Evolutionary conservation across 2,329 filamentous ascomycete genomes (phyloP).

Genomic region (Pseudogymnoascus sp.): DNA sequence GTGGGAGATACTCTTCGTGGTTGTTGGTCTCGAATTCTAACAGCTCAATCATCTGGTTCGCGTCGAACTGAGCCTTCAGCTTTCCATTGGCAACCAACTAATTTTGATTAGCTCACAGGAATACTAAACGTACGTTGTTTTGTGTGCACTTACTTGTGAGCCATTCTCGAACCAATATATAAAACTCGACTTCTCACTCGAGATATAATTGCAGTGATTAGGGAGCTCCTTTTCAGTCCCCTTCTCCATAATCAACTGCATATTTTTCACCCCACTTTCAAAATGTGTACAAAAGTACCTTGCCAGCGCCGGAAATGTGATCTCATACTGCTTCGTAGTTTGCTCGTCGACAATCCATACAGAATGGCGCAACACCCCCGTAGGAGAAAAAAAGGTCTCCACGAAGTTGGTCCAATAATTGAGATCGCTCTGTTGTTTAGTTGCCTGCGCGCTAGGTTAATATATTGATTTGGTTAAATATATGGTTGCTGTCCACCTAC

Average conservation of each 20-base stretch:
- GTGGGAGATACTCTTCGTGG: conserved; percentile 78
- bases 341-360: conserved; percentile 52
- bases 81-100: conserved; percentile 71
- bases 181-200: conserved; percentile 68
- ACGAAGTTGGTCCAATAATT: conserved; percentile 76
- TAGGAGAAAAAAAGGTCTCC: conserved; percentile 68
- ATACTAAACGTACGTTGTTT: not conserved
- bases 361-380: conserved; percentile 68
- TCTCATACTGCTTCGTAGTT: conserved; percentile 75
- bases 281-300: conserved; percentile 89
- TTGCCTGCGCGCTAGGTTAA: conserved; percentile 34
- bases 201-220: conserved; percentile 63
- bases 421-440: conserved; percentile 59
- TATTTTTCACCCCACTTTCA: conserved; percentile 73
- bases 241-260: conserved; percentile 78
- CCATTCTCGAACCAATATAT: conserved; percentile 85
- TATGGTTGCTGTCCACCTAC: conserved; percentile 34
- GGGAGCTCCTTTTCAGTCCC: conserved; percentile 48
- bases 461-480: conserved; percentile 18
- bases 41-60: conserved; percentile 70
- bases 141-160: conserved; percentile 58
- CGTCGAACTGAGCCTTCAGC: conserved; percentile 72
- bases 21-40: conserved; percentile 71
- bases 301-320: conserved; percentile 70
- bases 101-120: conserved; percentile 23